Conservation (phyloP, 1,284 basidiomycete species). For the Xerocomus minutiporus region DNA sequence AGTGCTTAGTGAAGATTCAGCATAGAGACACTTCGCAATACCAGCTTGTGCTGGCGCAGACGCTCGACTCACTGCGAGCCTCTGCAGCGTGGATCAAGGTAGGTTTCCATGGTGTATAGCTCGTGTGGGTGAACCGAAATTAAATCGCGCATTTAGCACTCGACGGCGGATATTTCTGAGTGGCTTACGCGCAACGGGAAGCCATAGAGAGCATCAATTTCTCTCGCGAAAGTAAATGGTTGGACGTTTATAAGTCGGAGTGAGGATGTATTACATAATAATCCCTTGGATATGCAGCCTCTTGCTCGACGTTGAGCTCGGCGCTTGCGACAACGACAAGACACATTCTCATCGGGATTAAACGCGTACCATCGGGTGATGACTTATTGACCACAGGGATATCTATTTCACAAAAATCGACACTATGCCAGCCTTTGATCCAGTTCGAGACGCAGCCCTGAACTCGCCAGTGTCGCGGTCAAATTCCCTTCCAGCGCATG, state of each 20-base stretch:
- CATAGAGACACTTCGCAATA: conserved; percentile 64
- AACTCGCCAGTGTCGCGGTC: conserved; percentile 51
- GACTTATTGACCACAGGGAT: conserved; percentile 11
- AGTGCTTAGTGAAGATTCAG: conserved; percentile 31
- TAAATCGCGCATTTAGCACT: conserved; percentile 38
- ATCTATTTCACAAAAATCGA: background rate
- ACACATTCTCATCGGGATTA: background rate
- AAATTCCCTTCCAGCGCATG: conserved; percentile 27
- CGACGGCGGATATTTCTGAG: conserved; percentile 49
- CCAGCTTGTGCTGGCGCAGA: conserved; percentile 59
- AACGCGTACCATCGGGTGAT: conserved; percentile 9
- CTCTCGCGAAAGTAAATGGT: too few relatives aligned
- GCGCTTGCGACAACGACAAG: conserved; percentile 13
- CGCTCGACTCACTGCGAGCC: conserved; percentile 61
- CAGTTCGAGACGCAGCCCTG: conserved; percentile 74
- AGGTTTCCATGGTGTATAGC: conserved; percentile 10
- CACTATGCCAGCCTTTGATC: conserved; percentile 73
- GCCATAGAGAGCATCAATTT: background rate
- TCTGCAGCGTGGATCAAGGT: conserved; percentile 59
- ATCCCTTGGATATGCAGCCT: background rate
- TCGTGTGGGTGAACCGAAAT: background rate
- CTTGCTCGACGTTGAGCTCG: background rate
- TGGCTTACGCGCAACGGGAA: conserved; percentile 50
- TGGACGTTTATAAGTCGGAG: background rate
- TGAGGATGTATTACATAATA: conserved; percentile 19